Percentiles rank a stretch among this genome's conserved stretches.
Evolutionary conservation across 306 rosid genomes (phyloP).

Genomic region (Fragaria vesca): DNA sequence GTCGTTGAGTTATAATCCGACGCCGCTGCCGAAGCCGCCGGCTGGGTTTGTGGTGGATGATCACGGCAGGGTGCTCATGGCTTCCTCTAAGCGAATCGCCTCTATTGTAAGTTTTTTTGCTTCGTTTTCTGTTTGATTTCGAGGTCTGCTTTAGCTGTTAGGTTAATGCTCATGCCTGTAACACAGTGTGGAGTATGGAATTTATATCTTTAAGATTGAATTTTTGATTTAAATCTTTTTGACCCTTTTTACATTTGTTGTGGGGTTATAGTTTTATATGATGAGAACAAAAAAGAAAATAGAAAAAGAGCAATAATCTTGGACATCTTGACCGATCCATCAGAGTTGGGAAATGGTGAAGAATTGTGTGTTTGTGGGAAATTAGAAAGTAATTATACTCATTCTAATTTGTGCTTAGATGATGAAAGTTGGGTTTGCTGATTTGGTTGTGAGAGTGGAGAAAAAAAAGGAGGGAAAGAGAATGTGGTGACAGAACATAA

Average conservation of each 20-base stretch:
- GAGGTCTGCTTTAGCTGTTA: neutral
- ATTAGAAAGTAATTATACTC: neutral
- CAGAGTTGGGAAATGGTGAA: neutral
- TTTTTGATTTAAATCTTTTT: neutral
- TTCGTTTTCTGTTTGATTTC: neutral
- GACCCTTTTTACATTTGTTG: neutral
- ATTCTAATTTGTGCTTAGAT: neutral
- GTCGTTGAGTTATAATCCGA: constrained; percentile 34
- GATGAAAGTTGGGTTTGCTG: neutral
- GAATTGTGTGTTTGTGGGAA: neutral
- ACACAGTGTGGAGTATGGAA: neutral
- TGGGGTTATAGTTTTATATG: neutral
- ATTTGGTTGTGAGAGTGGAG: neutral
- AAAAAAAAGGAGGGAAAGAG: neutral
- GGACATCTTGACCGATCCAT: too few species aligned
- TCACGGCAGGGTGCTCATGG: constrained; percentile 57
- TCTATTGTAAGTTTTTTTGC: constrained; percentile 50
- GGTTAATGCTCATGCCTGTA: neutral
- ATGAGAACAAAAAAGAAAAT: neutral
- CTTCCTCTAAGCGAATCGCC: constrained; percentile 57
- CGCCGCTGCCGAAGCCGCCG: constrained; percentile 74
- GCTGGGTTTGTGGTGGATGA: constrained; percentile 73
- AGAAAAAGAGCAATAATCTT: neutral
- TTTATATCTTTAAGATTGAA: neutral
- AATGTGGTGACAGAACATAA: neutral